Percentiles rank a stretch among this genome's conserved stretches.
Evolutionary conservation across 192 early-diverging fungal genomes (phyloP).

Genomic region (Coemansia sp.): DNA sequence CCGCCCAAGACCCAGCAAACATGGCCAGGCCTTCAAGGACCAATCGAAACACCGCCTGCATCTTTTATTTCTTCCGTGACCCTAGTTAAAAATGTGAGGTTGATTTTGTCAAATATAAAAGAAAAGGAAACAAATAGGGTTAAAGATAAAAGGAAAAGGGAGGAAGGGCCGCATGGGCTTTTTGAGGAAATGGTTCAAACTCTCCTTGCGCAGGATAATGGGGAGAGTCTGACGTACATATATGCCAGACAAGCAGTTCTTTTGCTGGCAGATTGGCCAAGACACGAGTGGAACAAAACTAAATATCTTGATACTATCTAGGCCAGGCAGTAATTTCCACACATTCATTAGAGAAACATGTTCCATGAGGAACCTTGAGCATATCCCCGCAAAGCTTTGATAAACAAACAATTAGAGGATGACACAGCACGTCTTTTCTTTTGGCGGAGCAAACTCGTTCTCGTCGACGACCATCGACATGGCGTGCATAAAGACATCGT

Average conservation of each 20-base stretch:
- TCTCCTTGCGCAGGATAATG: neutral
- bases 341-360: neutral
- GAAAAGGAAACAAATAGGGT: constrained; percentile 4
- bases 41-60: constrained; percentile 53
- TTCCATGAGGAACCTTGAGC: constrained; percentile 1
- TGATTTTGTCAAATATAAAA: neutral
- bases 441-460: constrained; percentile 5
- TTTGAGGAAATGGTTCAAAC: too few relatives aligned
- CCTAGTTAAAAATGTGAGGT: neutral
- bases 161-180: too few relatives aligned
- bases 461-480: constrained; percentile 11
- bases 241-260: too few relatives aligned
- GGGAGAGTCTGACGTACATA: neutral
- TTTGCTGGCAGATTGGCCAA: neutral
- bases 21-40: constrained; percentile 63
- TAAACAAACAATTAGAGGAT: constrained; percentile 13
- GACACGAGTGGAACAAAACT: neutral
- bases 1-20: constrained; percentile 82
- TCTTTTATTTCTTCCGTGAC: neutral
- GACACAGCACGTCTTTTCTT: constrained; percentile 27
- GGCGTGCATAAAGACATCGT: constrained; percentile 53
- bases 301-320: constrained; percentile 1
- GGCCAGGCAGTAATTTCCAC: neutral
- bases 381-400: constrained; percentile 1
- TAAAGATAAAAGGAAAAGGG: neutral